phyloP scores from a whole-genome alignment of 2,329 filamentous ascomycete genomes.

The Aspergillus pseudoviridinutans region DNA sequence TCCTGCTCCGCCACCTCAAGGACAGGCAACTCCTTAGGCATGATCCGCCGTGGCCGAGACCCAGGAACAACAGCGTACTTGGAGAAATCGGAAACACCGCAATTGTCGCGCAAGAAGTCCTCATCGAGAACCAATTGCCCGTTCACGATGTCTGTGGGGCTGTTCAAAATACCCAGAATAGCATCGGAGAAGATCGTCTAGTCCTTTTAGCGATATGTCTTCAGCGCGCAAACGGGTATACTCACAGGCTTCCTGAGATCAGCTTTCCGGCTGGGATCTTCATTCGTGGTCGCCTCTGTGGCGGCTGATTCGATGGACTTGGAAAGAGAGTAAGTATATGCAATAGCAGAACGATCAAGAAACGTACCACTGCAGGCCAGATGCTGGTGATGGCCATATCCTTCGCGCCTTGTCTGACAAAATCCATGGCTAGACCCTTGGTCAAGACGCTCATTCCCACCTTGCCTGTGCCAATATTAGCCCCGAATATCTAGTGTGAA shows the following conservation, averaged over 20 bases:
- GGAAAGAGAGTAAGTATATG: constrained; percentile 1
- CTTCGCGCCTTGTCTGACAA: constrained; percentile 59
- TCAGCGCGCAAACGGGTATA: not conserved
- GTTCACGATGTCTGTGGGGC: constrained; percentile 61
- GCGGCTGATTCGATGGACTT: constrained; percentile 71
- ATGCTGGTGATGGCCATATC: constrained; percentile 76
- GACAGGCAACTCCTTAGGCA: constrained; percentile 67
- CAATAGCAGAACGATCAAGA: not conserved
- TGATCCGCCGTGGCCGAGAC: constrained; percentile 65
- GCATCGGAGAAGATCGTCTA: constrained; percentile 70
- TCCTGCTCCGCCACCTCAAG: constrained; percentile 72
- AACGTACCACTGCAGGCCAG: constrained; percentile 71
- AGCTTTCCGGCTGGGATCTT: constrained; percentile 46
- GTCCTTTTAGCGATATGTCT: not conserved
- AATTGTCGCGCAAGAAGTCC: constrained; percentile 67
- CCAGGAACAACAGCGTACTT: constrained; percentile 68
- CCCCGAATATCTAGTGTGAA: not conserved
- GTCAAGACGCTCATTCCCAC: constrained; percentile 78
- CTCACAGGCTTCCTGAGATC: constrained; percentile 60
- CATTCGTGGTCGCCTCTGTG: constrained; percentile 51
- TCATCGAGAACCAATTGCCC: constrained; percentile 72
- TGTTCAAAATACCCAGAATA: constrained; percentile 65
- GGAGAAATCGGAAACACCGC: constrained; percentile 65
- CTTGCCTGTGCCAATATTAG: constrained; percentile 51
- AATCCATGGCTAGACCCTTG: constrained; percentile 80